Evolutionary conservation across 2,329 filamentous ascomycete genomes (phyloP), one percentile per base, ranked within the genome.

Genomic region (Mollisia scopiformis): DNA sequence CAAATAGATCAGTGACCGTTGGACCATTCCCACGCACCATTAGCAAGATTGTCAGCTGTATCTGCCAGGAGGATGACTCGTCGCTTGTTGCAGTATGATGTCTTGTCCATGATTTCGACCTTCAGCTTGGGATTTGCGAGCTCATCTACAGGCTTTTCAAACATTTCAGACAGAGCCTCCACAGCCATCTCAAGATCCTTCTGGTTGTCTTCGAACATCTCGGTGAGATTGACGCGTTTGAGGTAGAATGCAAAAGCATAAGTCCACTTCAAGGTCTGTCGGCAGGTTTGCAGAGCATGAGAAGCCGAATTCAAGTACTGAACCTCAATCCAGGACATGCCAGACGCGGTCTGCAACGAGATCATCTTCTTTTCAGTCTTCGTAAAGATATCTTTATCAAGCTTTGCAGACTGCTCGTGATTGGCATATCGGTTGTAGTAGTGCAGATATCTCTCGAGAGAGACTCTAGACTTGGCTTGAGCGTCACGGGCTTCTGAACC

Each of bases 351-450:
- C 76, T 99, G 95, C 46, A 99, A 83, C 75, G 95, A 91, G 30
- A 94, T 91, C 95, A 99, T 99, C 83, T 99, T 99, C 84, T 94
- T 96, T 77, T 99, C 94, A 0, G 95, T 98, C 83, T 97, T 97
- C 53, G 90, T 82, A 68, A 93, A 97, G 55, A 98, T 90, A 75
- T 99, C 95, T 78, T 93, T 97, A 77, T 99, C 95, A 19, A 99
- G 84, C 69, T 94, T 94, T 8, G 95, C 95, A 1, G 93, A 97
- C 76, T 98, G 95, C 76, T 99, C 95, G 78, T 99, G 95, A 77
- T 99, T 99, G 65, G 95, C 94, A 72, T 98, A 99, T 52, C 95
- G 91, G 74, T 99, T 99, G 80, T 99, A 99, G 80, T 99, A 99
- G 75, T 99, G 93, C 7, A 99, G 80, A 67, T 99, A 99, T n/a